These are phyloP conservation scores for Leccinum longicurvipes DNA, from an alignment of 768 basidiomycete genomes.

Conservation along the genomic window DNA sequence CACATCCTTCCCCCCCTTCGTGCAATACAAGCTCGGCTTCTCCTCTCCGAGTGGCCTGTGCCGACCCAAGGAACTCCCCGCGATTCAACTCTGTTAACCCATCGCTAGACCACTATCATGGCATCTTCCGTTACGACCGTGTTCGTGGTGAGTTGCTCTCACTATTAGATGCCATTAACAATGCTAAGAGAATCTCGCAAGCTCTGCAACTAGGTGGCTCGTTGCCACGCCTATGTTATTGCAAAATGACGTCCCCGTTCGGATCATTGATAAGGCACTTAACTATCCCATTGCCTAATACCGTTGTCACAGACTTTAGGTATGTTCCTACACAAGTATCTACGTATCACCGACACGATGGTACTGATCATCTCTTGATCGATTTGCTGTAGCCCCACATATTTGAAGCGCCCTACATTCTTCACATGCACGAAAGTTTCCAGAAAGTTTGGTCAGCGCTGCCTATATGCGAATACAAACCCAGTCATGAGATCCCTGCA, in stretches of 20 bases:
- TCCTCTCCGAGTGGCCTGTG: no score
- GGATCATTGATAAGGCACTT: no score
- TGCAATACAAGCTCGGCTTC: no score
- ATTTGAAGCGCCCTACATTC: constrained; percentile 41
- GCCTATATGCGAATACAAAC: constrained; percentile 35
- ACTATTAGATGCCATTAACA: neutral
- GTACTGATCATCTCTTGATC: no score
- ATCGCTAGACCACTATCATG: constrained; percentile 4
- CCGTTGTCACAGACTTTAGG: constrained; percentile 38
- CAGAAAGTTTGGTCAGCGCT: constrained; percentile 25
- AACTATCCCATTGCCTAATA: constrained; percentile 38
- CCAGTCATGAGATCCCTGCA: constrained; percentile 10
- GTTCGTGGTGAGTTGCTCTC: constrained; percentile 15
- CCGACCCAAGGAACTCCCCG: constrained; percentile 85
- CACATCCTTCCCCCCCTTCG: no score
- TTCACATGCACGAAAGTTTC: constrained; percentile 38
- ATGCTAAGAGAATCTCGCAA: neutral
- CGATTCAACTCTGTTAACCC: constrained; percentile 26
- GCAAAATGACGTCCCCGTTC: constrained; percentile 44
- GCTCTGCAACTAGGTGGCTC: constrained; percentile 22
- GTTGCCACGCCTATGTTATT: constrained; percentile 33
- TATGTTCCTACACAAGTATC: constrained; percentile 7
- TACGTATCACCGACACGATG: no score
- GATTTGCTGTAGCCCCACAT: constrained; percentile 29
- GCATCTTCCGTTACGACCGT: constrained; percentile 11